Base-by-base conservation (phyloP, 2,329 filamentous ascomycete genomes). In the Gaeumannomyces sp. region DNA sequence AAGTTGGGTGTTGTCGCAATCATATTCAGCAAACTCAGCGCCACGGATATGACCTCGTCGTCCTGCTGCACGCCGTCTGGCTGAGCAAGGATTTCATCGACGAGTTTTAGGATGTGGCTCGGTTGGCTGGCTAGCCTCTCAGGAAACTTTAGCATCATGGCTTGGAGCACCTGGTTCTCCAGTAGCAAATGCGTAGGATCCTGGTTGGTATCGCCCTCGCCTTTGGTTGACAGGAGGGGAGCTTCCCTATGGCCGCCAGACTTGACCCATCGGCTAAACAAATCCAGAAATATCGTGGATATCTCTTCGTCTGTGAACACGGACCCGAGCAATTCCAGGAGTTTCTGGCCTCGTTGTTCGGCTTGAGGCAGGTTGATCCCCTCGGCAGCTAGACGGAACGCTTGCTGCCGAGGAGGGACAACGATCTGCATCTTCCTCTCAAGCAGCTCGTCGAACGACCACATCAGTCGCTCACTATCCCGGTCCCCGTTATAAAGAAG, bases 101-200 rank as follows among this genome's bases (percentile, higher is more conserved):
- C 82, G 2, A 93, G 80, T 60, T 86, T 83, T 2, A 92, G 76
- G 8, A 91, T 80, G 69, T 90, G 86, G 59, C 82, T 82, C 2
- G 89, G 88, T 65, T 86, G 83, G 38, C 81, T 82, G 35, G 89
- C 83, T 16, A 92, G 79, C 67, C 85, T 86, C 28, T 88, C 83
- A 1, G 87, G 83, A 60, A 88, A 82, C 60, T 78, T 81, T 29
- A 85, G 83, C 74, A 91, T 85, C 75, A 92, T 81, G 45, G 81
- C 83, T 70, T 90, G 87, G 10, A 91, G 78, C 0, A 91, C 75
- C 61, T 86, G 86, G 6, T 87, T 79, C 67, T 89, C 81, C 7
- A 83, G 74, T 1, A 85, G 66, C 0, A 83, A 77, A 60, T 84
- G 79, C 1, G 73, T 70, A 0, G 70, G 64, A 4, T 75, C 69